Evolutionary conservation across 257 asterid genomes (phyloP).

Genomic region (Nemophila menziesii): DNA sequence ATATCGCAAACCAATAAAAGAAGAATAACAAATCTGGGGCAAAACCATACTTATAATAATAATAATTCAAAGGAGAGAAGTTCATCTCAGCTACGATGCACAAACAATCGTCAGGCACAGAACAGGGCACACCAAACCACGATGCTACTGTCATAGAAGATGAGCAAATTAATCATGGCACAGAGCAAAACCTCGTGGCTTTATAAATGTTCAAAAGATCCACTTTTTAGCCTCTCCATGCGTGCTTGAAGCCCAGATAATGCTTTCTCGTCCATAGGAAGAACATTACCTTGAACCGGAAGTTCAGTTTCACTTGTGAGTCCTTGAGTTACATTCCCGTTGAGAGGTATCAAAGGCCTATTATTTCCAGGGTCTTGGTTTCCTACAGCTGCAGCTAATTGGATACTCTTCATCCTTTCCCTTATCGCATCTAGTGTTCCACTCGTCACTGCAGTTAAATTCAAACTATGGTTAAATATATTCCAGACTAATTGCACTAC

Average conservation of each 20-base stretch:
- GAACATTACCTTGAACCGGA: conserved; percentile 48
- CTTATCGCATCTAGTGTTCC: conserved; percentile 92
- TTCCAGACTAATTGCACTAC: conserved; percentile 1
- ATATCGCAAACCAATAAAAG: too few relatives aligned
- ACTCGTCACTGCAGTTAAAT: conserved; percentile 54
- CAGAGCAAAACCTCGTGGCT: not conserved
- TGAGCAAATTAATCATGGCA: too few relatives aligned
- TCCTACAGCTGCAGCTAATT: conserved; percentile 59
- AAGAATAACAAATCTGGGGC: too few relatives aligned
- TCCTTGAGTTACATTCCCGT: conserved; percentile 33
- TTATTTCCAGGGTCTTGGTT: conserved; percentile 43
- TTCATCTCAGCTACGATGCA: too few relatives aligned
- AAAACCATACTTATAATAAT: too few relatives aligned
- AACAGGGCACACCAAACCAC: too few relatives aligned
- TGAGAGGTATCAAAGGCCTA: conserved; percentile 45
- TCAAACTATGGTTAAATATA: not conserved
- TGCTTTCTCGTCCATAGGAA: conserved; percentile 95
- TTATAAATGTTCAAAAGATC: conserved; percentile 62
- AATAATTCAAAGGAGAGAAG: too few relatives aligned
- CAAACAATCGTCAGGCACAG: too few relatives aligned
- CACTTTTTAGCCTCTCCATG: conserved; percentile 90
- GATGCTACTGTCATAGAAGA: too few relatives aligned
- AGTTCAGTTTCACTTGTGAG: conserved; percentile 31
- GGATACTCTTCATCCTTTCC: conserved; percentile 98
- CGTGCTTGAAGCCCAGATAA: conserved; percentile 98